These are phyloP conservation scores for Botrytis sinoallii DNA, from an alignment of 2,329 filamentous ascomycete species.

Conservation along the genomic window DNA sequence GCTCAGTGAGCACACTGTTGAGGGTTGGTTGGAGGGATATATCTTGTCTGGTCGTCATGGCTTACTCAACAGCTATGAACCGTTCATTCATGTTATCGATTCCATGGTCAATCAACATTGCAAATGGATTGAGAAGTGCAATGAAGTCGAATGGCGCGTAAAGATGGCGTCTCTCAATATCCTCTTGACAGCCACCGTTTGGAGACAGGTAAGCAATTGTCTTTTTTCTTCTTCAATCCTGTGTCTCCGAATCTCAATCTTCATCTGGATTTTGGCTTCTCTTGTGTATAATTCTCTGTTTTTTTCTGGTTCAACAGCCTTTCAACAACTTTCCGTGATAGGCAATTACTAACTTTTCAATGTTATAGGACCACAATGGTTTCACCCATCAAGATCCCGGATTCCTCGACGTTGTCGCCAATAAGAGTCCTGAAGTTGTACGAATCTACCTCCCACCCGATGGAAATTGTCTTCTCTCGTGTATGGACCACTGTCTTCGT, in stretches of 20 bases:
- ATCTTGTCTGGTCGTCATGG: slow-evolving; percentile 72
- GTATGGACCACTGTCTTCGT: slow-evolving; percentile 72
- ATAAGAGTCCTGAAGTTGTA: slow-evolving; percentile 76
- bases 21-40: slow-evolving; percentile 80
- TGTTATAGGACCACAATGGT: slow-evolving; percentile 62
- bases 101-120: slow-evolving; percentile 85
- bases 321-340: not conserved
- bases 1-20: slow-evolving; percentile 75
- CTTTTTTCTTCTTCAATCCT: not conserved
- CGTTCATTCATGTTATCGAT: slow-evolving; percentile 79
- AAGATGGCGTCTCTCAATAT: slow-evolving; percentile 76
- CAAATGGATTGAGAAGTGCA: slow-evolving; percentile 80
- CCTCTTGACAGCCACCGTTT: slow-evolving; percentile 73
- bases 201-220: slow-evolving; percentile 58
- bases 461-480: slow-evolving; percentile 72
- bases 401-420: slow-evolving; percentile 75
- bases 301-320: not conserved
- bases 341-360: not conserved
- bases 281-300: accelerated
- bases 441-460: slow-evolving; percentile 79
- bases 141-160: slow-evolving; percentile 74
- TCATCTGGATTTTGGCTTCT: too few species aligned
- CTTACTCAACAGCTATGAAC: slow-evolving; percentile 73
- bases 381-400: slow-evolving; percentile 80
- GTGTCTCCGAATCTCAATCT: not conserved